Evolutionary conservation across 1,139 yeast genomes (phyloP).

Genomic region (Pichia sp.): DNA sequence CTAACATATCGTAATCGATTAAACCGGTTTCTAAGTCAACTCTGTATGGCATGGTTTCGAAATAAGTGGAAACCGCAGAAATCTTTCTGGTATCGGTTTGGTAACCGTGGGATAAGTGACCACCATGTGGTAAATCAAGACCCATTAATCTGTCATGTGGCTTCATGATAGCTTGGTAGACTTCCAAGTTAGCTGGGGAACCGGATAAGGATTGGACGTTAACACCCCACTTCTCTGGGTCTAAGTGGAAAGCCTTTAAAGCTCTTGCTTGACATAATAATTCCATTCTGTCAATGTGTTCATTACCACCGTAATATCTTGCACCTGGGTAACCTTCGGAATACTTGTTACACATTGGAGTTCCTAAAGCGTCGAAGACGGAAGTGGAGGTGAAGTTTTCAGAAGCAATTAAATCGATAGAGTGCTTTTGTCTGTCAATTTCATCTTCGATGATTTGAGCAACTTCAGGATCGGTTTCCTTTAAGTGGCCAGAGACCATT

Average conservation of each 20-base stretch:
- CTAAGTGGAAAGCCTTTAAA: constrained; percentile 75
- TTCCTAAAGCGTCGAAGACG: constrained; percentile 95
- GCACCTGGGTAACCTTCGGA: constrained; percentile 91
- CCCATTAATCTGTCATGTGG: constrained; percentile 98
- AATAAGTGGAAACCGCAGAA: constrained; percentile 93
- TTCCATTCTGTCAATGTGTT: constrained; percentile 94
- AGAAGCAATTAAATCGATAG: constrained; percentile 91
- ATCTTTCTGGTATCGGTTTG: constrained; percentile 95
- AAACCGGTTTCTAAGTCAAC: constrained; percentile 88
- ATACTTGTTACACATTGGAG: constrained; percentile 93
- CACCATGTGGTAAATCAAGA: constrained; percentile 96
- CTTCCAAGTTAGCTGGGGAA: constrained; percentile 96
- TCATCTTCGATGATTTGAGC: constrained; percentile 82
- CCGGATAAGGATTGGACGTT: constrained; percentile 96
- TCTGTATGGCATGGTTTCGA: constrained; percentile 98
- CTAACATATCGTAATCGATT: constrained; percentile 93
- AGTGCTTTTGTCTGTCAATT: constrained; percentile 90
- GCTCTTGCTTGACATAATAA: constrained; percentile 91
- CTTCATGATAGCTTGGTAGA: constrained; percentile 90
- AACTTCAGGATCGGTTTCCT: constrained; percentile 82
- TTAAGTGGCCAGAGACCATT: constrained; percentile 65
- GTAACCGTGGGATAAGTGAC: constrained; percentile 97
- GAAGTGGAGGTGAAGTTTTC: constrained; percentile 97
- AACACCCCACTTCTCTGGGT: constrained; percentile 93
- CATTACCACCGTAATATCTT: constrained; percentile 88